These are phyloP conservation scores for Cichorium intybus DNA, from an alignment of 140 eudicot species.

Conservation along the genomic window DNA sequence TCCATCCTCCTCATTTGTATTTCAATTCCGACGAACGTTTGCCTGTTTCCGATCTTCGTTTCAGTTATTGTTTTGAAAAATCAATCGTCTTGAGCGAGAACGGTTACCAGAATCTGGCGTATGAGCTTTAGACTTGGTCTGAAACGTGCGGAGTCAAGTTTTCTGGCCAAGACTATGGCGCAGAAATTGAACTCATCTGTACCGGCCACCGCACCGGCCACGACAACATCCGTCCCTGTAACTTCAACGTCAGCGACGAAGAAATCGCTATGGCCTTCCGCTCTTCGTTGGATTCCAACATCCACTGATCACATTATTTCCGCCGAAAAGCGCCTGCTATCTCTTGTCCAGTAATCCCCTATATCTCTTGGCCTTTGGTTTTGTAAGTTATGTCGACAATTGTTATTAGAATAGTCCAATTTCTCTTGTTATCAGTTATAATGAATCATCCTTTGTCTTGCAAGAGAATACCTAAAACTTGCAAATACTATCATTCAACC, in stretches of 20 bases:
- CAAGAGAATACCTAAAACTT: not conserved
- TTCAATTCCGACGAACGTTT: not conserved
- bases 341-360: slow-evolving; percentile 64
- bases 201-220: slow-evolving; percentile 21
- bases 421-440: not conserved
- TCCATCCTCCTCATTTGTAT: not conserved
- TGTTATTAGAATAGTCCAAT: not conserved
- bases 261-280: slow-evolving; percentile 61
- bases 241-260: slow-evolving; percentile 20
- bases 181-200: slow-evolving; percentile 42
- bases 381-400: not conserved
- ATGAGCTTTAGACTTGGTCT: slow-evolving; percentile 38
- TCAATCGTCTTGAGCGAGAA: not conserved
- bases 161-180: slow-evolving; percentile 38
- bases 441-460: not conserved
- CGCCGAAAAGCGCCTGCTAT: slow-evolving; percentile 87
- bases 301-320: slow-evolving; percentile 84
- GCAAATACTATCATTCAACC: too few species aligned
- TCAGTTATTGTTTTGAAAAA: not conserved
- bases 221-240: slow-evolving; percentile 20
- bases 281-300: slow-evolving; percentile 88
- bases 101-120: slow-evolving; percentile 12
- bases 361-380: not conserved
- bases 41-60: not conserved
- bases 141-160: slow-evolving; percentile 26